Base-by-base conservation (phyloP, 495 filamentous ascomycete species). In the Halenospora varia region DNA sequence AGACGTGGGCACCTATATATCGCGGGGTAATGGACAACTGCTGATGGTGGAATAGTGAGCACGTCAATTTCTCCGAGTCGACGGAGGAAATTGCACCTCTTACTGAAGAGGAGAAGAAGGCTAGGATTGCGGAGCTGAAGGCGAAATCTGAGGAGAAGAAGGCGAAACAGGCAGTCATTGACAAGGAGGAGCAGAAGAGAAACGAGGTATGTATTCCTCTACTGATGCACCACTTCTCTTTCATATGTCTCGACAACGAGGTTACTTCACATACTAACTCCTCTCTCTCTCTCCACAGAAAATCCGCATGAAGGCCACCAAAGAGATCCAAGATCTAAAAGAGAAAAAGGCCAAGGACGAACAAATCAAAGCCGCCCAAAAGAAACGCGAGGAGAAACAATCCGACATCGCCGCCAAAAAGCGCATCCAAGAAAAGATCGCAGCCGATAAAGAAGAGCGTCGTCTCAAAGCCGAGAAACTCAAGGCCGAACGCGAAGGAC, bases 41-140 rank as follows among this genome's bases (percentile, higher is more conserved):
- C 61, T 68, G 41, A 63, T 59, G 51, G 13, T 15, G 39, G 46
- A 51, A 29, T 55, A 88, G 84, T 3, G 84, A 88, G 47, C 94
- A 99, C 71, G 78, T 81, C n/a, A 87, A 97, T 66, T 99, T 99
- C 68, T 82, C 88, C 13, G 90, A 99, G 69, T 96, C 91, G 0
- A 92, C 87, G 1, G 93, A 96, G 61, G 90, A 94, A 64, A 83
- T 97, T 54, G 85, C 88, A 1, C 90, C 93, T 1, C 77, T 99
- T 63, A 97, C 89, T 0, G 91, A 92, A 58, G 92, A 96, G 62
- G 87, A 99, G 74, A 96, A 92, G 74, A 86, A 88, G 65, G 78
- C 82, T 20, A 84, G 80, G 54, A 80, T 99, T 13, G 78, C 82
- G 51, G 89, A 93, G 59, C 78, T 97, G 24, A 77, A 84, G 42